Percentiles rank a stretch among this genome's conserved stretches.
phyloP scores from a whole-genome alignment of 192 early-diverging fungal genomes.

The Coemansia sp. region DNA sequence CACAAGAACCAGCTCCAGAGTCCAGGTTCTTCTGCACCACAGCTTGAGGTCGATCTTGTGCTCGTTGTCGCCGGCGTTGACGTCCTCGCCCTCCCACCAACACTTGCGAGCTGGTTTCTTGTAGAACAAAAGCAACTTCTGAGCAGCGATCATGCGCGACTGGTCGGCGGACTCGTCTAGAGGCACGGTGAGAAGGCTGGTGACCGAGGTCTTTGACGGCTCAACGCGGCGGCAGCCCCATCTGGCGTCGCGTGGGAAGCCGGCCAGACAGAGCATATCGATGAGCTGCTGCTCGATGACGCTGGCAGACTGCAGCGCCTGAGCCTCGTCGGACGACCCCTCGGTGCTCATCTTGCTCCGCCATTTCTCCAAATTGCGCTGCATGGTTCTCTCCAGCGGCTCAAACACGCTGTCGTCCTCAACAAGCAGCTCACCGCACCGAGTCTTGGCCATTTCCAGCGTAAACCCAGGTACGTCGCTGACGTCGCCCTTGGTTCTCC shows the following conservation, averaged over 20 bases:
- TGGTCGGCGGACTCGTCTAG: conserved; percentile 69
- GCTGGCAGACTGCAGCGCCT: conserved; percentile 45
- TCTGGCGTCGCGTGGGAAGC: conserved; percentile 68
- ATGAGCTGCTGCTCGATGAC: conserved; percentile 76
- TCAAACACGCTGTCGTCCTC: conserved; percentile 74
- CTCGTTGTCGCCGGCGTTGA: conserved; percentile 60
- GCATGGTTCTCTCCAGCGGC: conserved; percentile 73
- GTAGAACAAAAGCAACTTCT: conserved; percentile 77
- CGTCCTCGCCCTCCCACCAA: conserved; percentile 80
- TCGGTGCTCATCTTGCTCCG: conserved; percentile 40
- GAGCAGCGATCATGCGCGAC: conserved; percentile 71
- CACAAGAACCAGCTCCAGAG: conserved; percentile 70
- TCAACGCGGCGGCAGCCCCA: conserved; percentile 78
- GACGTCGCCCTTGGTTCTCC: conserved; percentile 42
- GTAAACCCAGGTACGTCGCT: conserved; percentile 47
- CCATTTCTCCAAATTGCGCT: conserved; percentile 57
- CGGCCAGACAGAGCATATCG: conserved; percentile 79
- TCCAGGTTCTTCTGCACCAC: conserved; percentile 81
- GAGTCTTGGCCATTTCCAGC: conserved; percentile 60
- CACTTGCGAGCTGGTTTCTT: conserved; percentile 84
- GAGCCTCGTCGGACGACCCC: conserved; percentile 44
- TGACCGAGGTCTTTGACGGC: conserved; percentile 67
- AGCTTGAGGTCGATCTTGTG: conserved; percentile 62
- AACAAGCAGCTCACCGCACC: conserved; percentile 64
- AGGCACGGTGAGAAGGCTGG: conserved; percentile 69